Percentiles rank a stretch among this genome's conserved stretches.
These are phyloP conservation scores for Colletotrichum incanum DNA, from an alignment of 2,329 filamentous ascomycete species.

Conservation along the genomic window DNA sequence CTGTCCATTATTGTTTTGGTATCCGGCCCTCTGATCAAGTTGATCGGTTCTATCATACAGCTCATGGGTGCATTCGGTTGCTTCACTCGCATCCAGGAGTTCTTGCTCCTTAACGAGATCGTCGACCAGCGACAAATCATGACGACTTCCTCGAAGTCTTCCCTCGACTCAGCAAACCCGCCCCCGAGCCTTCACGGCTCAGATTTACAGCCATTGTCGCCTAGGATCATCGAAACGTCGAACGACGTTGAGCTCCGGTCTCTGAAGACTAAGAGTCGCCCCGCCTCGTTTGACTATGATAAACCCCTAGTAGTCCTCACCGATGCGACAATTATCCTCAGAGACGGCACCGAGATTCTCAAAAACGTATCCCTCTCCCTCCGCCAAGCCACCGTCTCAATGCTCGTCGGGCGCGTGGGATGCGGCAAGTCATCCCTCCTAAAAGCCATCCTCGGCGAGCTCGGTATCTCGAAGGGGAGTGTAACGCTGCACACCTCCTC, in stretches of 20 bases:
- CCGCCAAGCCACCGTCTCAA: constrained; percentile 47
- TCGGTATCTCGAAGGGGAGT: constrained; percentile 45
- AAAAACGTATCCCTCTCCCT: constrained; percentile 47
- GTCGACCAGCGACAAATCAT: constrained; percentile 41
- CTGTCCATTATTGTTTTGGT: constrained; percentile 55
- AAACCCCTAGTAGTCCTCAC: constrained; percentile 8
- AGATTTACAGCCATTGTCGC: constrained; percentile 41
- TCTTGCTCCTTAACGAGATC: constrained; percentile 50
- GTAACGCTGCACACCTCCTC: constrained; percentile 42
- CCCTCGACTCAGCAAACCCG: background rate
- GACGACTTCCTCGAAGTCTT: constrained; percentile 18
- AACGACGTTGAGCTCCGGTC: constrained; percentile 10
- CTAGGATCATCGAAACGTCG: constrained; percentile 22
- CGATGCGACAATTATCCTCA: constrained; percentile 42
- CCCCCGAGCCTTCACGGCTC: constrained; percentile 22
- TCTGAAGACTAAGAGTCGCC: background rate
- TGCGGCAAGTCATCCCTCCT: constrained; percentile 61
- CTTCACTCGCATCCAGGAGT: constrained; percentile 53
- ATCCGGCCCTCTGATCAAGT: constrained; percentile 51
- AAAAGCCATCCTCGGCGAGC: constrained; percentile 57
- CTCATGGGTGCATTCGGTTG: constrained; percentile 53
- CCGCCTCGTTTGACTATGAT: constrained; percentile 7
- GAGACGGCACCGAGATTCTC: constrained; percentile 45
- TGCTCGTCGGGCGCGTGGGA: constrained; percentile 60
- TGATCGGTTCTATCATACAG: constrained; percentile 53